Conservation (phyloP, 1,139 yeast genomes). For the Geotrichum reessii region DNA sequence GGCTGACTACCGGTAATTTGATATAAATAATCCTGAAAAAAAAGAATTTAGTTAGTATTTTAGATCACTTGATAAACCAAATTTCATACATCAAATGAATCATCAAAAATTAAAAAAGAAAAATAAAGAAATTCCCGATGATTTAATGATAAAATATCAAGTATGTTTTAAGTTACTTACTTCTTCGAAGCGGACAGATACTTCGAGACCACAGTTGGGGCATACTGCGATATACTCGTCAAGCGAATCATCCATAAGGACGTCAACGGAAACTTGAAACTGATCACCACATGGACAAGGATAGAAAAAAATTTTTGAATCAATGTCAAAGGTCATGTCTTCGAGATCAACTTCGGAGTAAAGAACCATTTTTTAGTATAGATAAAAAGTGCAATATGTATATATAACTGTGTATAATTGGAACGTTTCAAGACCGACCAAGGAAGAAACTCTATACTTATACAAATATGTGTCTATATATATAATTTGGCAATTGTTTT, state of each 20-base stretch:
- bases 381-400: background rate
- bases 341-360: constrained; percentile 96
- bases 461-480: no score
- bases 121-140: no score
- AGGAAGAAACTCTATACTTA: background rate
- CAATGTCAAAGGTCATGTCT: constrained; percentile 86
- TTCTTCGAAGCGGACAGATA: constrained; percentile 78
- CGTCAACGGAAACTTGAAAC: constrained; percentile 81
- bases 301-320: constrained; percentile 73
- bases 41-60: background rate
- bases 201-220: constrained; percentile 93
- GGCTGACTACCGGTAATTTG: background rate
- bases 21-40: background rate
- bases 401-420: background rate
- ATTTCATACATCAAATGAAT: background rate
- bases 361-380: constrained; percentile 40
- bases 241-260: constrained; percentile 75
- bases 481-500: no score
- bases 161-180: constrained; percentile 4
- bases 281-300: constrained; percentile 99
- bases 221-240: constrained; percentile 78
- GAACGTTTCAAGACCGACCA: background rate
- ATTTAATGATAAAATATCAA: no score
- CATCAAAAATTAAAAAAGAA: no score
- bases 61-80: background rate